A percentile compares a stretch with the other conserved stretches of the same genome.
Evolutionary conservation across 306 rosid species (phyloP).

Genomic region (Ochetophila trinervis): DNA sequence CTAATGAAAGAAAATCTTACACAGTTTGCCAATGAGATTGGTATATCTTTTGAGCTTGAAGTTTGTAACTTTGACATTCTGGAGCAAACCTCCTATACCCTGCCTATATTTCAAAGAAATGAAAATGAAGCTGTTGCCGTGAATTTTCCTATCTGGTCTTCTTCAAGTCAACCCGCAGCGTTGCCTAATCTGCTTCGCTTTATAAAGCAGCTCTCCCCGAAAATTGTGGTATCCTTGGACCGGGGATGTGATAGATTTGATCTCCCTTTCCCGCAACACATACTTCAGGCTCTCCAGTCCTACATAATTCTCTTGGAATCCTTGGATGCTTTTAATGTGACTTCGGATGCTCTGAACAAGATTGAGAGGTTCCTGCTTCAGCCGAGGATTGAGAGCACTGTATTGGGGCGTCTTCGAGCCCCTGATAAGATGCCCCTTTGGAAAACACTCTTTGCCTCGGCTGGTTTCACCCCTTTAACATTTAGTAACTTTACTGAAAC

Average conservation of each 20-base stretch:
- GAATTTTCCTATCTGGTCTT: constrained; percentile 40
- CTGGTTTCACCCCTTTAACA: constrained; percentile 31
- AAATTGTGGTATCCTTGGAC: constrained; percentile 40
- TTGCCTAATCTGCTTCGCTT: constrained; percentile 38
- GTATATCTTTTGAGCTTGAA: constrained; percentile 41
- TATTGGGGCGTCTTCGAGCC: constrained; percentile 36
- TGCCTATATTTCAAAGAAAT: constrained; percentile 25
- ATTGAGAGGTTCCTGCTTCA: constrained; percentile 44
- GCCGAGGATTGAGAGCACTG: constrained; percentile 40
- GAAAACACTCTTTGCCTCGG: constrained; percentile 32
- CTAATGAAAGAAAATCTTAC: constrained; percentile 41
- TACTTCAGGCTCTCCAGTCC: constrained; percentile 40
- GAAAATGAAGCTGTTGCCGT: constrained; percentile 39
- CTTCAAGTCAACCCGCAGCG: constrained; percentile 34
- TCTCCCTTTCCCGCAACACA: constrained; percentile 44
- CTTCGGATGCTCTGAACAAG: constrained; percentile 35
- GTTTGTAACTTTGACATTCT: constrained; percentile 36
- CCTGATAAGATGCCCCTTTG: constrained; percentile 37
- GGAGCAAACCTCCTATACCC: constrained; percentile 27
- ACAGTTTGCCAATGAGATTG: constrained; percentile 40
- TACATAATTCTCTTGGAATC: constrained; percentile 41
- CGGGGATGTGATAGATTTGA: constrained; percentile 41
- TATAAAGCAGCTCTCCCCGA: constrained; percentile 44
- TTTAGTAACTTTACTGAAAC: constrained; percentile 48
- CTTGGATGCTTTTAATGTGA: constrained; percentile 34